Evolutionary conservation across 1,139 yeast species (phyloP).

Genomic region (Diutina catenulata): DNA sequence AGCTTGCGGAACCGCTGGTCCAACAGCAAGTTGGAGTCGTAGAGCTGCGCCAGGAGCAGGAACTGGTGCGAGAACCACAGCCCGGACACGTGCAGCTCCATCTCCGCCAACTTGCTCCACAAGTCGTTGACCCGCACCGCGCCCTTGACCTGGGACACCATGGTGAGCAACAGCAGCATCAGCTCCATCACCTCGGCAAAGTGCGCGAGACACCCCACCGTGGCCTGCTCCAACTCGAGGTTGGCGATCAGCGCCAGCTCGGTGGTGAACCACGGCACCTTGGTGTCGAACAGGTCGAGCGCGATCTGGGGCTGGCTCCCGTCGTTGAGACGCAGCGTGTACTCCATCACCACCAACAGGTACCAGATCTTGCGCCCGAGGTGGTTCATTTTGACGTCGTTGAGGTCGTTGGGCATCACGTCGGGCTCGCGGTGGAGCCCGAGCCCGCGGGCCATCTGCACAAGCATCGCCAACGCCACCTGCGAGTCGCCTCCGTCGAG

Average conservation of each 20-base stretch:
- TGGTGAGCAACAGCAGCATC: neutral
- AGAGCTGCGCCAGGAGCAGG: neutral
- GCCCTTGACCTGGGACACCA: neutral
- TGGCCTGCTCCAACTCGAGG: neutral
- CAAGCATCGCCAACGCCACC: slow-evolving; percentile 15
- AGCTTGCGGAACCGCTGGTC: neutral
- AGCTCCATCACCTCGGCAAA: neutral
- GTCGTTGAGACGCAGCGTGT: slow-evolving; percentile 20
- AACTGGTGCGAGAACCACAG: neutral
- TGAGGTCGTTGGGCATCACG: slow-evolving; percentile 10
- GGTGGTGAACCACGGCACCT: slow-evolving; percentile 14
- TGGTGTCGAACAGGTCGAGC: slow-evolving; percentile 13
- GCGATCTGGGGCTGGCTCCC: slow-evolving; percentile 29
- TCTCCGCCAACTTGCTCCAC: neutral
- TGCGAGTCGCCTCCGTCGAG: slow-evolving; percentile 16
- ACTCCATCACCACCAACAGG: slow-evolving; percentile 23
- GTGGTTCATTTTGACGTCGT: slow-evolving; percentile 20
- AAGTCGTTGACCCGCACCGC: neutral
- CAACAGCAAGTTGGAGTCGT: neutral
- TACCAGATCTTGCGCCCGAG: slow-evolving; percentile 45
- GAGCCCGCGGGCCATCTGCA: slow-evolving; percentile 32
- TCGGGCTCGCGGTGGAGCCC: slow-evolving; percentile 39
- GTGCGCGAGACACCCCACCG: neutral
- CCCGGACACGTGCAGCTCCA: neutral
- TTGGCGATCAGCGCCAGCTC: neutral